These are phyloP conservation scores for Solanum gandarillasii DNA, from an alignment of 257 asterid genomes.

Conservation along the genomic window DNA sequence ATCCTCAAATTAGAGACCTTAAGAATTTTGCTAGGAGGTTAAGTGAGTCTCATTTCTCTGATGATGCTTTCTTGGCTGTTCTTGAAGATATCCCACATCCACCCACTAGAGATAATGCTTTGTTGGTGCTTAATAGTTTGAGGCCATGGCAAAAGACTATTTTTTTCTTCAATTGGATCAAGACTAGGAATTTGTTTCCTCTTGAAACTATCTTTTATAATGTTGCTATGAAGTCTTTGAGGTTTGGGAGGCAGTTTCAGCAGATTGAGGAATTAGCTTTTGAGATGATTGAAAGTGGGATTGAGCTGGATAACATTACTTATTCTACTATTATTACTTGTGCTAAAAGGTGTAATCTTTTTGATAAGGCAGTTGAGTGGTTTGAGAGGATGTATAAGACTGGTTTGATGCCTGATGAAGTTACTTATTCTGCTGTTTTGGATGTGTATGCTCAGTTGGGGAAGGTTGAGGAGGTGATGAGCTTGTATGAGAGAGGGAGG, in stretches of 20 bases:
- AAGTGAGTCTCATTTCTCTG: conserved; percentile 35
- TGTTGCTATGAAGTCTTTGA: conserved; percentile 78
- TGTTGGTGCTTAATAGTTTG: conserved; percentile 58
- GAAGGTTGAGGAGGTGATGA: conserved; percentile 80
- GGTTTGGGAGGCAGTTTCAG: conserved; percentile 78
- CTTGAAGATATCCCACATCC: conserved; percentile 52
- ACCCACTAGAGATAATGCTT: conserved; percentile 54
- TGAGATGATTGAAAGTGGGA: conserved; percentile 64
- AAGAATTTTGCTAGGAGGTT: conserved; percentile 50
- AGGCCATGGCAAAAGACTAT: conserved; percentile 61
- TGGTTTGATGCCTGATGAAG: conserved; percentile 95
- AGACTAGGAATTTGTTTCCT: conserved; percentile 42
- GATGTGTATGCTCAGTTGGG: conserved; percentile 86
- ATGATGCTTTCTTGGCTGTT: conserved; percentile 44
- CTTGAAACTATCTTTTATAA: conserved; percentile 86
- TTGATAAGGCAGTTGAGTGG: conserved; percentile 91
- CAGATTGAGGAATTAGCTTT: conserved; percentile 62
- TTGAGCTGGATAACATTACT: conserved; percentile 76
- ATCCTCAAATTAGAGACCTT: conserved; percentile 65
- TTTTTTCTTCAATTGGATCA: conserved; percentile 71
- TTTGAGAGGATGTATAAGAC: conserved; percentile 95
- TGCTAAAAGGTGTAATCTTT: conserved; percentile 81
- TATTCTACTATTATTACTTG: conserved; percentile 84
- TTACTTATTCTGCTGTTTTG: conserved; percentile 77
- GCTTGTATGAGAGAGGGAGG: conserved; percentile 82